Evolutionary conservation across 2,329 filamentous ascomycete genomes (phyloP).

Genomic region (Lasiodiplodia citricola): DNA sequence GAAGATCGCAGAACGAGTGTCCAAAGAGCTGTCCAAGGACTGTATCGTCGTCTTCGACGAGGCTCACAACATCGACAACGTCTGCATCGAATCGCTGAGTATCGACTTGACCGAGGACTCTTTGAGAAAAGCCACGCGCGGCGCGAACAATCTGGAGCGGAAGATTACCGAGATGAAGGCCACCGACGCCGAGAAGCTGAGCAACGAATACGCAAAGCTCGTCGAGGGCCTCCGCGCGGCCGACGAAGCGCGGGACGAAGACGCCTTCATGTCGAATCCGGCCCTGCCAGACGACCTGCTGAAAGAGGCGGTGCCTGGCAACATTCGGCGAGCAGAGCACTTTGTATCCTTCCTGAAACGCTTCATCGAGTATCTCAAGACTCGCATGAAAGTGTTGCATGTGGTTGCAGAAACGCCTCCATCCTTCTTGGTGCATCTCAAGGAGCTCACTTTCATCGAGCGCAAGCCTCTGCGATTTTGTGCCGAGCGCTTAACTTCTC

Average conservation of each 20-base stretch:
- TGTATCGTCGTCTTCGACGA: conserved; percentile 99
- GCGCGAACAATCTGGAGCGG: conserved; percentile 86
- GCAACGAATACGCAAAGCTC: conserved; percentile 93
- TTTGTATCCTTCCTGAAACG: conserved; percentile 94
- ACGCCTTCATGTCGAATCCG: conserved; percentile 96
- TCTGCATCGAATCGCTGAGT: conserved; percentile 96
- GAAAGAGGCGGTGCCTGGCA: conserved; percentile 94
- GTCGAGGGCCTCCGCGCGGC: conserved; percentile 89
- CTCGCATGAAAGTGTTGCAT: conserved; percentile 96
- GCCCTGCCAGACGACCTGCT: conserved; percentile 91
- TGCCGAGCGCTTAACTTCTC: conserved; percentile 89
- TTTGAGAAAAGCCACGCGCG: conserved; percentile 84
- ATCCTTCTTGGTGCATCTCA: conserved; percentile 90
- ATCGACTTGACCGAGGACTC: conserved; percentile 98
- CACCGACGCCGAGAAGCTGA: conserved; percentile 92
- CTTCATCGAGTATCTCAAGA: conserved; percentile 98
- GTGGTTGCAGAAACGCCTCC: conserved; percentile 96
- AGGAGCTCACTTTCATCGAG: conserved; percentile 96
- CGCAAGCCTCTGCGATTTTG: conserved; percentile 94
- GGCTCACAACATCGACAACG: conserved; percentile 99
- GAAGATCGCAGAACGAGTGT: conserved; percentile 95
- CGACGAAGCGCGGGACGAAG: conserved; percentile 88
- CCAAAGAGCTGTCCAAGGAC: conserved; percentile 94
- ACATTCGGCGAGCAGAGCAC: conserved; percentile 93
- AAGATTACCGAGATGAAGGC: conserved; percentile 94